phyloP scores from a whole-genome alignment of 768 basidiomycete species.

The Leccinum subgranulosum region DNA sequence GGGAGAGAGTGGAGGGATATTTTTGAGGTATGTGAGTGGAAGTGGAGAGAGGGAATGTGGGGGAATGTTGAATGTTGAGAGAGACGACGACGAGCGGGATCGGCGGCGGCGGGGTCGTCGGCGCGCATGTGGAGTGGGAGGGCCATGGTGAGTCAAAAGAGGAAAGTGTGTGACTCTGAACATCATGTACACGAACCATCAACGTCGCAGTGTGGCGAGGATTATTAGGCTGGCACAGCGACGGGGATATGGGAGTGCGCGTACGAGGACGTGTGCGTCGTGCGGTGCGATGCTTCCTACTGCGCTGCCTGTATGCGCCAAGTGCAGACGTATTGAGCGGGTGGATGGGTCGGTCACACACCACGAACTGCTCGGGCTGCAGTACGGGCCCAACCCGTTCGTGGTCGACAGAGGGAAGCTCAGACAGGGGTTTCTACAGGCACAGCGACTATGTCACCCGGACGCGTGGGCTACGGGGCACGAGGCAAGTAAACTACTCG shows the following conservation, averaged over 20 bases:
- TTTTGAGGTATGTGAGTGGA: conserved; percentile 24
- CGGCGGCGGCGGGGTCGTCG: conserved; percentile 42
- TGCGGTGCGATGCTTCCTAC: conserved; percentile 62
- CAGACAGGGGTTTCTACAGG: conserved; percentile 61
- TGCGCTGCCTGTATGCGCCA: conserved; percentile 67
- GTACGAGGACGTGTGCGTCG: conserved; percentile 47
- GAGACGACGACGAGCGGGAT: conserved; percentile 48
- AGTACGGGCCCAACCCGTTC: conserved; percentile 67
- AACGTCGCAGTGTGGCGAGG: conserved; percentile 1
- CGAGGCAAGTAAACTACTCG: conserved; percentile 38
- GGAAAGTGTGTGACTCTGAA: not conserved
- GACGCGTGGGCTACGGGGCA: conserved; percentile 77
- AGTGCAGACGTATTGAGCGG: conserved; percentile 65
- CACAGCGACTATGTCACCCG: conserved; percentile 81
- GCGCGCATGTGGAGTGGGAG: conserved; percentile 39
- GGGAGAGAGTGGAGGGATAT: not conserved
- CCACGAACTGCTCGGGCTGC: conserved; percentile 67
- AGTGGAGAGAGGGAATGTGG: conserved; percentile 32
- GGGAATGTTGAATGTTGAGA: conserved; percentile 34
- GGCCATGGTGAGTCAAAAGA: conserved; percentile 14
- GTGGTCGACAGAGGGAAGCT: conserved; percentile 57
- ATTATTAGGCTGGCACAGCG: conserved; percentile 4
- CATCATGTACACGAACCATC: conserved; percentile 14
- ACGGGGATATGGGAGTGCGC: conserved; percentile 16
- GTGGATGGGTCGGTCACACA: conserved; percentile 54